These are phyloP conservation scores for Eragrostis tef DNA, from an alignment of 202 grass and related monocot genomes.

Conservation along the genomic window DNA sequence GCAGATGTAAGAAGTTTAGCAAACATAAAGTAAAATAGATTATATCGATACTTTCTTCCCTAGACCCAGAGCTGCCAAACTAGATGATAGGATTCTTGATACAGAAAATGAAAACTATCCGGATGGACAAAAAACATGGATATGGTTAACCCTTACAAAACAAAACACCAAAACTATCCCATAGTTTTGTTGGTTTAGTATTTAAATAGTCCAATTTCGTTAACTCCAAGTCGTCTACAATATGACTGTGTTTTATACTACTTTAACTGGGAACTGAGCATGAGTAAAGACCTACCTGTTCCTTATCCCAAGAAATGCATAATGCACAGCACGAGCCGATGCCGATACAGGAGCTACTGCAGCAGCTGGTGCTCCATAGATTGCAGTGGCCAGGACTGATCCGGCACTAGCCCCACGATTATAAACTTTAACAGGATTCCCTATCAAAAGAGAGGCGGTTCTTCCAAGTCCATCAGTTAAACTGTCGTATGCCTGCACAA, in stretches of 20 bases:
- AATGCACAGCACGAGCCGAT: slow-evolving; percentile 81
- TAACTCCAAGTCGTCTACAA: neutral
- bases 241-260: neutral
- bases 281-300: slow-evolving; percentile 63
- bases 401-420: slow-evolving; percentile 83
- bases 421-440: slow-evolving; percentile 90
- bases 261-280: slow-evolving; percentile 27
- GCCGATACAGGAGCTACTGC: slow-evolving; percentile 89
- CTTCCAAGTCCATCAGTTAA: slow-evolving; percentile 87
- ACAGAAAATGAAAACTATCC: neutral
- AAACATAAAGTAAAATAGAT: slow-evolving; percentile 23
- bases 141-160: neutral
- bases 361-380: slow-evolving; percentile 83
- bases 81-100: neutral
- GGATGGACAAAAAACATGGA: neutral
- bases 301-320: slow-evolving; percentile 76
- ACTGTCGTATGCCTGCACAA: slow-evolving; percentile 84
- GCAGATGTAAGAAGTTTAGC: slow-evolving; percentile 37
- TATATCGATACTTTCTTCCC: neutral
- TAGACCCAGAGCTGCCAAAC: slow-evolving; percentile 11
- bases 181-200: slow-evolving; percentile 24
- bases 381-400: slow-evolving; percentile 78
- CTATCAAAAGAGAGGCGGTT: slow-evolving; percentile 77
- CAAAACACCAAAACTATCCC: neutral
- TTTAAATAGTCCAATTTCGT: neutral